Percentiles rank a stretch among this genome's conserved stretches.
Evolutionary conservation across 1,284 basidiomycete species (phyloP).

Genomic region (Neonothopanus nambi): DNA sequence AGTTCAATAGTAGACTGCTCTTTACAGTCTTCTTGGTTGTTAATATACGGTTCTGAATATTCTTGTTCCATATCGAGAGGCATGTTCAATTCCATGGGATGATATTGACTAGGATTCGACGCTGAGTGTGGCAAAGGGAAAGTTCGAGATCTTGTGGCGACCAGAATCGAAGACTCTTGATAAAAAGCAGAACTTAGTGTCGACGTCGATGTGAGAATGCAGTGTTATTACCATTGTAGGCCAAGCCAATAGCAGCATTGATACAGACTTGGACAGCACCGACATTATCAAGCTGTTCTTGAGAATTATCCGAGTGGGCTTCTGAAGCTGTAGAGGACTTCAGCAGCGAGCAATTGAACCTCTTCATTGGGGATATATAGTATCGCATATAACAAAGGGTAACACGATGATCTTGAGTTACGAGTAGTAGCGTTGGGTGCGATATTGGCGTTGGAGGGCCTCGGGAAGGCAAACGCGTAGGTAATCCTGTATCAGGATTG

Average conservation of each 20-base stretch:
- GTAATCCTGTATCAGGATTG: constrained; percentile 36
- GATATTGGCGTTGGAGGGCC: constrained; percentile 54
- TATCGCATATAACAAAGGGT: constrained; percentile 50
- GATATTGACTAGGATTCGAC: constrained; percentile 29
- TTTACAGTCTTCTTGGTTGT: constrained; percentile 57
- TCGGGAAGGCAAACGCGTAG: constrained; percentile 49
- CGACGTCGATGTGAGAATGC: not conserved
- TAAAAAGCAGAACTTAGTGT: not conserved
- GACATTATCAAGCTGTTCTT: constrained; percentile 35
- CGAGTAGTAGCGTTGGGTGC: constrained; percentile 50
- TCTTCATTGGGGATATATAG: constrained; percentile 39
- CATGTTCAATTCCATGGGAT: constrained; percentile 47
- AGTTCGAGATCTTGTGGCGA: constrained; percentile 62
- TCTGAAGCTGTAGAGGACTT: constrained; percentile 36
- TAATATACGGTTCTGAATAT: constrained; percentile 32
- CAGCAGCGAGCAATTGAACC: constrained; percentile 49
- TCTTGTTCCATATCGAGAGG: constrained; percentile 37
- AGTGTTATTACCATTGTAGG: constrained; percentile 54
- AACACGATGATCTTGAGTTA: constrained; percentile 56
- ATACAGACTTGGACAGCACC: constrained; percentile 52
- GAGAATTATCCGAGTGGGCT: constrained; percentile 27
- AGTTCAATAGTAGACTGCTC: constrained; percentile 64
- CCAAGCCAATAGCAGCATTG: constrained; percentile 62
- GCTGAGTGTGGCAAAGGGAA: constrained; percentile 33
- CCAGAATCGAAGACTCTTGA: constrained; percentile 57